phyloP scores from a whole-genome alignment of 257 asterid genomes.

The Ligustrum vulgare region DNA sequence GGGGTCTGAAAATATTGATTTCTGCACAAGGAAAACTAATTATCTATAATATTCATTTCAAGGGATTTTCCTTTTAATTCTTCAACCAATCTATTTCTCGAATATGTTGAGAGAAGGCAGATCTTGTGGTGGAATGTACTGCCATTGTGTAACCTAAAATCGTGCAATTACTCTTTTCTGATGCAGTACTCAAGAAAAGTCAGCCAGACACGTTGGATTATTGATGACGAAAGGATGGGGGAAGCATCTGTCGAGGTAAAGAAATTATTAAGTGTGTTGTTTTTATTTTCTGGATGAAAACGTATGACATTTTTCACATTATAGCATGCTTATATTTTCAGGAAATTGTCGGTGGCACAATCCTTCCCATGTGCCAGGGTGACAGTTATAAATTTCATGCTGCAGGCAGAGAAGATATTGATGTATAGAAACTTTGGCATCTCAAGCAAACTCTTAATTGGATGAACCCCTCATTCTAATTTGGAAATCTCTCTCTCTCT shows the following conservation, averaged over 20 bases:
- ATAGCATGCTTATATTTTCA: constrained; percentile 34
- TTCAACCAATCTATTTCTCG: constrained; percentile 2
- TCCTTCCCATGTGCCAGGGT: constrained; percentile 82
- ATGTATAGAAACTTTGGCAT: constrained; percentile 49
- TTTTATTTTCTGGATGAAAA: constrained; percentile 22
- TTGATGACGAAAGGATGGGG: constrained; percentile 96
- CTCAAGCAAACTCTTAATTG: constrained; percentile 18
- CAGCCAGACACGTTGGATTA: constrained; percentile 94
- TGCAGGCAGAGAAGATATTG: constrained; percentile 99
- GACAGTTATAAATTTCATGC: constrained; percentile 93
- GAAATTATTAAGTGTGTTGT: constrained; percentile 13
- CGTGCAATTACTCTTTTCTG: constrained; percentile 24
- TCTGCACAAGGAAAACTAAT: neutral
- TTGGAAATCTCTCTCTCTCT: constrained; percentile 24
- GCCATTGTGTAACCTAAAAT: neutral
- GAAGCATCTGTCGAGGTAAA: constrained; percentile 96
- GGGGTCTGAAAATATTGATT: neutral
- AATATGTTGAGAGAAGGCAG: neutral
- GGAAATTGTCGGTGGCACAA: constrained; percentile 82
- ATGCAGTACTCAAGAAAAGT: constrained; percentile 89
- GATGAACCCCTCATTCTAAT: constrained; percentile 13
- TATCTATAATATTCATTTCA: constrained; percentile 7
- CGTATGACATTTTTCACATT: neutral
- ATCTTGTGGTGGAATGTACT: neutral
- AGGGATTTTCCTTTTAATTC: constrained; percentile 1